phyloP scores from a whole-genome alignment of 2,329 filamentous ascomycete genomes.

The Hymenotorrendiella dingleyae region DNA sequence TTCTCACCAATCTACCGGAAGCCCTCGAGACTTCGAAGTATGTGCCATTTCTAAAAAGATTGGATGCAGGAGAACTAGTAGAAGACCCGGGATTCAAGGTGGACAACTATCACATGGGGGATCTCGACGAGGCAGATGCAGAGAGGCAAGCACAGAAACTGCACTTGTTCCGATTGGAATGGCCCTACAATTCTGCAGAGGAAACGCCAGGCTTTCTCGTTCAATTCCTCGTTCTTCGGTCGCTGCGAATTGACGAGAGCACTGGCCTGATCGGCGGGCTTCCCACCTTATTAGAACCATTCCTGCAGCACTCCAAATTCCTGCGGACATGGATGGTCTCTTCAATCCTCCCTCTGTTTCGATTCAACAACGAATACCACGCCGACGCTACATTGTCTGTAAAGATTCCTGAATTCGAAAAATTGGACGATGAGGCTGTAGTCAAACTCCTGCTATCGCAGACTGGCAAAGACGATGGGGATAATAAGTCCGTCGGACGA shows the following conservation, averaged over 20 bases:
- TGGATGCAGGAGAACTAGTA: slow-evolving; percentile 32
- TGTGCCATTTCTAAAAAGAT: slow-evolving; percentile 51
- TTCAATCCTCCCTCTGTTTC: slow-evolving; percentile 60
- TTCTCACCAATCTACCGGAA: slow-evolving; percentile 75
- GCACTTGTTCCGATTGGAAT: slow-evolving; percentile 51
- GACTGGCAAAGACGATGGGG: slow-evolving; percentile 39
- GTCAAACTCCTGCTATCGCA: slow-evolving; percentile 56
- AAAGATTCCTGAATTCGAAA: slow-evolving; percentile 58
- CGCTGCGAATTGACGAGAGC: slow-evolving; percentile 63
- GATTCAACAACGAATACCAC: slow-evolving; percentile 67
- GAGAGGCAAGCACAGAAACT: slow-evolving; percentile 59
- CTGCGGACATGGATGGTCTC: slow-evolving; percentile 66
- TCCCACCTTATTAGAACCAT: slow-evolving; percentile 61
- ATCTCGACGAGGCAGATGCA: slow-evolving; percentile 57
- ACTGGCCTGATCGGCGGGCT: slow-evolving; percentile 67
- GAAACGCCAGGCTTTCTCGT: slow-evolving; percentile 49
- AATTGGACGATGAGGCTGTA: slow-evolving; percentile 51
- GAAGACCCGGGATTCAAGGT: slow-evolving; percentile 38
- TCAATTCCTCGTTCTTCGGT: slow-evolving; percentile 61
- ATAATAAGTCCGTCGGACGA: slow-evolving; percentile 41
- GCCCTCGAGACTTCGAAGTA: slow-evolving; percentile 59
- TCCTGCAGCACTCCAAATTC: slow-evolving; percentile 54
- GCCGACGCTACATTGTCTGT: slow-evolving; percentile 37
- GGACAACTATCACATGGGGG: slow-evolving; percentile 50
- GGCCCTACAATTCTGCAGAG: slow-evolving; percentile 41